Conservation (phyloP, 2,329 filamentous ascomycete genomes). For the Lizonia empirigonia region DNA sequence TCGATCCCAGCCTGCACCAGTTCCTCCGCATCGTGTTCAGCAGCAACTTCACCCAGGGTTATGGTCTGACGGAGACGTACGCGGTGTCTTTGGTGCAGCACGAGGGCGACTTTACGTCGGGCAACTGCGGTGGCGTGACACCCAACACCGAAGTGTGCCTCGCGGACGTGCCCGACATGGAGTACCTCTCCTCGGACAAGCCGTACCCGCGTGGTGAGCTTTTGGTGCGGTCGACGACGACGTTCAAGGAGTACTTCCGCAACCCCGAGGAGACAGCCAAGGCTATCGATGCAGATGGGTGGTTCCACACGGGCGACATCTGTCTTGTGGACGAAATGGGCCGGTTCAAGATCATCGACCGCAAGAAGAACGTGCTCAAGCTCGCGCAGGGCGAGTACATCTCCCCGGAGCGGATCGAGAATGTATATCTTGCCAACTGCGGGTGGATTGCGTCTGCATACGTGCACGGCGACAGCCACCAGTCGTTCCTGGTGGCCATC, state of each 20-base stretch:
- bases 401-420: constrained; percentile 95
- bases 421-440: constrained; percentile 83
- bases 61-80: constrained; percentile 93
- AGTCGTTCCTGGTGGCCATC: constrained; percentile 81
- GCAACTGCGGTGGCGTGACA: constrained; percentile 79
- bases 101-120: constrained; percentile 71
- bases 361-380: constrained; percentile 99
- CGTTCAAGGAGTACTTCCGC: constrained; percentile 89
- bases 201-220: constrained; percentile 90
- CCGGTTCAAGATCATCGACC: constrained; percentile 91
- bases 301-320: constrained; percentile 97
- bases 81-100: constrained; percentile 75
- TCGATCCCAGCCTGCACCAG: constrained; percentile 85
- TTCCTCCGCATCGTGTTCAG: constrained; percentile 86
- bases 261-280: constrained; percentile 87
- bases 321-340: constrained; percentile 82
- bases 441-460: constrained; percentile 80
- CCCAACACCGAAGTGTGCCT: constrained; percentile 73
- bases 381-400: constrained; percentile 97
- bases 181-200: constrained; percentile 86
- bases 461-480: constrained; percentile 85
- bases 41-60: constrained; percentile 82
- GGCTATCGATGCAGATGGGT: constrained; percentile 82
- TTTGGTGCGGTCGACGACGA: constrained; percentile 76
- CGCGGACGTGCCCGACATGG: constrained; percentile 92